Percentiles rank a stretch among this genome's conserved stretches.
Evolutionary conservation across 352 stramenopile genomes (phyloP).

Genomic region (Pythium volutum): DNA sequence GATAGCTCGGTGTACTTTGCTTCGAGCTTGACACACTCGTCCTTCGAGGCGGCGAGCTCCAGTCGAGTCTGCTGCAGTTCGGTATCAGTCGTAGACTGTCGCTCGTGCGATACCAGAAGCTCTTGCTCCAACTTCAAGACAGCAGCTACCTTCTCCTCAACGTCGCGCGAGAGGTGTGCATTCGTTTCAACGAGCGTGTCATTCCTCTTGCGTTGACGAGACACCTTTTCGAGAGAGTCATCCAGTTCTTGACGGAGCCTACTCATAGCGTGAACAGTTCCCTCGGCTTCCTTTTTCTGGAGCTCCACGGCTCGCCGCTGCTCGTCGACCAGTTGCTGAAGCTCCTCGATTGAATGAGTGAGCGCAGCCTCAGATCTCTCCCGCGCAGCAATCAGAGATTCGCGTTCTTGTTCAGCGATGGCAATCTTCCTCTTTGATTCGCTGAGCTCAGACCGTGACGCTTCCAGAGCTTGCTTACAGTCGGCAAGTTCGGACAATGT

Average conservation of each 20-base stretch:
- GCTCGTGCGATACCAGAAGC: background rate
- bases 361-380: background rate
- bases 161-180: conserved; percentile 9
- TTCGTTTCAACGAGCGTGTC: conserved; percentile 17
- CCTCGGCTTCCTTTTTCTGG: conserved; percentile 6
- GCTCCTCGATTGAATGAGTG: background rate
- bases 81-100: background rate
- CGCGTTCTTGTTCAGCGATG: background rate
- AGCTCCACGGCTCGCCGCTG: background rate
- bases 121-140: conserved; percentile 1
- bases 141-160: background rate
- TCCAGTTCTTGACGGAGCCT: conserved; percentile 20
- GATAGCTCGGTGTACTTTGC: background rate
- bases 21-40: conserved; percentile 2
- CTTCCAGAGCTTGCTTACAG: background rate
- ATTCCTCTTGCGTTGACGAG: conserved; percentile 17
- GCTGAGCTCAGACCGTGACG: background rate
- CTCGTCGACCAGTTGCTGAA: conserved; percentile 2
- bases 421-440: background rate
- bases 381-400: background rate
- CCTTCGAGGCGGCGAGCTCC: background rate
- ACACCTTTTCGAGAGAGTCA: conserved; percentile 13
- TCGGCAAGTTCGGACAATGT: conserved; percentile 1
- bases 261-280: background rate
- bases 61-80: background rate